Evolutionary conservation across 352 stramenopile species (phyloP), one percentile per base, ranked within the genome.

Genomic region (Halophytophthora batemanensis): DNA sequence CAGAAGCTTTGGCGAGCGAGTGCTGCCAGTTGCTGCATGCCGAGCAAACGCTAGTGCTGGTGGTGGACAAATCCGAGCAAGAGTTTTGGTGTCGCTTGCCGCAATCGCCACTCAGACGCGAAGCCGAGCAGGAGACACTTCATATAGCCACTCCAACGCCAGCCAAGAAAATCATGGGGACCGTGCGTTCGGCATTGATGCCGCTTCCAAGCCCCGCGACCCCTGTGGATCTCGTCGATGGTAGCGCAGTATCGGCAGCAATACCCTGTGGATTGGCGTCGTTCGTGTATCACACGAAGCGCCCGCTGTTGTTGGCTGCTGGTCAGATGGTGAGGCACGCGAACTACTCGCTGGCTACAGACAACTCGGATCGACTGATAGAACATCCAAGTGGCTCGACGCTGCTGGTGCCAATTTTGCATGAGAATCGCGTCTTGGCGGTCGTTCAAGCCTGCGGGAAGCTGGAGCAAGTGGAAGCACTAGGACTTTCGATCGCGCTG

Each of bases 11-110:
- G 38, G 66, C 72, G 0, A 50, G 59, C 4, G 77, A 91, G 68
- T 71, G 69, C 11, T 43, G 69, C 2, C 50, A 62, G 23, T 55
- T 91, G 21, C 40, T 80, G 14, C 55, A 74, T 5, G 78, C 81
- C 6, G 81, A 91, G 47, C 77, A 89, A 37, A 67, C 71, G 12
- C 64, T 89, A 17, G 64, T 91, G 45, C 78, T 88, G 18, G 66
- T 91, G 4, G 69, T 82, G 23, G 78, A 91, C 52, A 79, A 79
- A 15, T 66, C 77, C 3, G 72, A 89, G 51, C 73, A 89, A 15
- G 81, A 91, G 36, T 88, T 91, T 21, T 91, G 81, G 81, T 88
- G 81, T 23, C 77, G 81, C 15, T 51, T 86, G 14, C 66, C 67
- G 6, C 63, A 18, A n/a, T 57, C 51, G 18, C 33, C 11, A 38